Evolutionary conservation across 805 yeast species (phyloP).

Genomic region (Candida wancherniae): DNA sequence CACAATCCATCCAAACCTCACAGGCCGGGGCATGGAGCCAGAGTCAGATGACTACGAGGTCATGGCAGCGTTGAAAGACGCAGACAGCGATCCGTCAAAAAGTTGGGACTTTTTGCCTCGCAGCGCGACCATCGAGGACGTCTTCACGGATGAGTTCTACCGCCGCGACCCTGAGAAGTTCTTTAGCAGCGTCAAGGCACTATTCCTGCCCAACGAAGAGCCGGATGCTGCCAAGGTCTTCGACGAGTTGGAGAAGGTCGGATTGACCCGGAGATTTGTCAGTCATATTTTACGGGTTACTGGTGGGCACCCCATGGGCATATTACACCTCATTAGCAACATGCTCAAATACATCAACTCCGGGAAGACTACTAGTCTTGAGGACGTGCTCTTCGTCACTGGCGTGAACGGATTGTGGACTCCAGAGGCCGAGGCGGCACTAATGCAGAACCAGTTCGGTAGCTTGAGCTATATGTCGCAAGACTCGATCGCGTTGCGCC

Average conservation of each 20-base stretch:
- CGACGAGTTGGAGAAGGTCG: constrained; percentile 9
- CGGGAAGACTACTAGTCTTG: constrained; percentile 2
- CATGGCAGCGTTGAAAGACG: constrained; percentile 6
- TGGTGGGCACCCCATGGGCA: constrained; percentile 12
- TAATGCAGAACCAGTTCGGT: constrained; percentile 7
- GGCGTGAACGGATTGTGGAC: constrained; percentile 16
- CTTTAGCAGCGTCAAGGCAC: constrained; percentile 6
- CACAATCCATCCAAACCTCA: constrained; percentile 16
- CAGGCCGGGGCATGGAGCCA: constrained; percentile 8
- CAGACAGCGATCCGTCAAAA: constrained; percentile 3
- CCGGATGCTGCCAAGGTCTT: constrained; percentile 11
- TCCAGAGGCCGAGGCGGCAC: constrained; percentile 14
- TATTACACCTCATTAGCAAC: constrained; percentile 11
- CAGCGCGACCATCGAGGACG: constrained; percentile 9
- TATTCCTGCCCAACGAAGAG: constrained; percentile 6
- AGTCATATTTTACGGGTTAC: constrained; percentile 17
- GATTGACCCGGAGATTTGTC: constrained; percentile 14
- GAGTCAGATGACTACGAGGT: constrained; percentile 14
- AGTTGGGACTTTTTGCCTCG: constrained; percentile 8
- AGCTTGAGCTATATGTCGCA: constrained; percentile 10
- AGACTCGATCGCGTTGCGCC: too few relatives aligned
- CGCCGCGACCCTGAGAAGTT: constrained; percentile 6
- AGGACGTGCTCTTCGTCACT: constrained; percentile 8
- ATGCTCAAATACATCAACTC: constrained; percentile 7
- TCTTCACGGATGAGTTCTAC: constrained; percentile 10